A percentile compares a stretch with the other conserved stretches of the same genome.
Conservation (phyloP, 2,329 filamentous ascomycete genomes). For the Fusarium secorum region DNA sequence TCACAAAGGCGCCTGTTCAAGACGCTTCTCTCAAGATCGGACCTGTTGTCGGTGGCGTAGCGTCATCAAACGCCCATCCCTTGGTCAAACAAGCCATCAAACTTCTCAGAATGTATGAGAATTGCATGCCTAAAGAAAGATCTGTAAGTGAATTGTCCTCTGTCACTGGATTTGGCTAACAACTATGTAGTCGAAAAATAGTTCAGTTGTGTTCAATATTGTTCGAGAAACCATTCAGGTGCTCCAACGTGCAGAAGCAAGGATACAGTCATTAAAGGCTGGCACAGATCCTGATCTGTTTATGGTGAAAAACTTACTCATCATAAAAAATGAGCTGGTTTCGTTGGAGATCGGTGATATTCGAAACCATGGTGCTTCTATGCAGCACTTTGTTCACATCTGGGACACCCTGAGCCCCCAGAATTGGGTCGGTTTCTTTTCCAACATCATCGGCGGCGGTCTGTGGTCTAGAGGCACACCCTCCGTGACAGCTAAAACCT, state of each 20-base stretch:
- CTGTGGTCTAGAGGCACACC: constrained; percentile 54
- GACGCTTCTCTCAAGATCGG: constrained; percentile 60
- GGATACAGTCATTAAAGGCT: constrained; percentile 68
- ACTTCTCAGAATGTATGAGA: constrained; percentile 68
- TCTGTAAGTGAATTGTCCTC: constrained; percentile 55
- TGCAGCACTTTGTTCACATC: constrained; percentile 71
- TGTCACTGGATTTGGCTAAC: constrained; percentile 16
- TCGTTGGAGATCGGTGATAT: constrained; percentile 89
- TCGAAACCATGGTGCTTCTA: constrained; percentile 56
- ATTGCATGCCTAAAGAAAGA: constrained; percentile 69
- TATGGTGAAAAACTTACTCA: constrained; percentile 91
- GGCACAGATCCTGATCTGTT: constrained; percentile 84
- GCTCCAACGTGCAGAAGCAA: constrained; percentile 77
- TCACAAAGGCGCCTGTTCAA: constrained; percentile 57
- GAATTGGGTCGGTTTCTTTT: constrained; percentile 67
- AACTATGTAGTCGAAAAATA: constrained; percentile 52
- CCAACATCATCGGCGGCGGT: constrained; percentile 63
- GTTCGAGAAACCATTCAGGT: constrained; percentile 90
- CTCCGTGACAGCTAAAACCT: constrained; percentile 49
- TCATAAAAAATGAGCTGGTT: constrained; percentile 94
- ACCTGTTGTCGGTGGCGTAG: constrained; percentile 56
- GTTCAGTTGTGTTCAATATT: constrained; percentile 70
- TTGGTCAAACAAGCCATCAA: constrained; percentile 66
- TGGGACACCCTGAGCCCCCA: constrained; percentile 69
- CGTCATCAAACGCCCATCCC: constrained; percentile 66